These are phyloP conservation scores for Magnolia changhungtana DNA, from an alignment of 164 flowering plant genomes.

Conservation along the genomic window DNA sequence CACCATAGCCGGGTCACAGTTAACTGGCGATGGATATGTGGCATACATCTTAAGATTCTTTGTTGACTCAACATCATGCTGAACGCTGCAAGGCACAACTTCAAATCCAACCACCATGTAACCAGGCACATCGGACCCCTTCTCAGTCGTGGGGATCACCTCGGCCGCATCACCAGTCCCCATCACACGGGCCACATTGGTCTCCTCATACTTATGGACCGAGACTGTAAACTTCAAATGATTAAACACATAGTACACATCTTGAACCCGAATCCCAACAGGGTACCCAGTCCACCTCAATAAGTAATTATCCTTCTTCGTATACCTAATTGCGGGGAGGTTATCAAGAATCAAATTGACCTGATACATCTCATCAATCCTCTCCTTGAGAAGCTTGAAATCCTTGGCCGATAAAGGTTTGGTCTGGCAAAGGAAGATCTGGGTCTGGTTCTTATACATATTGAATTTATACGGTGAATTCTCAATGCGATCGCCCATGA, in stretches of 20 bases:
- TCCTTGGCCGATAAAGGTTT: constrained; percentile 46
- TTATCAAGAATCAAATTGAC: constrained; percentile 75
- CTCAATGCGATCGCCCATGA: constrained; percentile 90
- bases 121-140: constrained; percentile 51
- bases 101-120: constrained; percentile 91
- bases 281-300: constrained; percentile 83
- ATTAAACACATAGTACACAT: constrained; percentile 64
- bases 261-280: constrained; percentile 61
- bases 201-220: constrained; percentile 73
- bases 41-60: constrained; percentile 56
- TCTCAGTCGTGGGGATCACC: constrained; percentile 43
- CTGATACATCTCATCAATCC: constrained; percentile 88
- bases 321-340: constrained; percentile 68
- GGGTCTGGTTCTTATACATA: constrained; percentile 59
- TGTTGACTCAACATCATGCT: constrained; percentile 41
- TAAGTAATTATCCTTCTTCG: constrained; percentile 48
- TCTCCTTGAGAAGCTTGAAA: constrained; percentile 51
- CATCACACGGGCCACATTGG: constrained; percentile 72
- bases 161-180: constrained; percentile 82
- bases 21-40: constrained; percentile 47
- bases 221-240: constrained; percentile 75
- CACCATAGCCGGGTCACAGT: constrained; percentile 60
- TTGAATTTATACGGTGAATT: constrained; percentile 69
- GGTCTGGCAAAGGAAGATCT: constrained; percentile 52
- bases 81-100: constrained; percentile 62